These are phyloP conservation scores for Geotrichum restrictum DNA, from an alignment of 1,139 yeast species.

Conservation along the genomic window DNA sequence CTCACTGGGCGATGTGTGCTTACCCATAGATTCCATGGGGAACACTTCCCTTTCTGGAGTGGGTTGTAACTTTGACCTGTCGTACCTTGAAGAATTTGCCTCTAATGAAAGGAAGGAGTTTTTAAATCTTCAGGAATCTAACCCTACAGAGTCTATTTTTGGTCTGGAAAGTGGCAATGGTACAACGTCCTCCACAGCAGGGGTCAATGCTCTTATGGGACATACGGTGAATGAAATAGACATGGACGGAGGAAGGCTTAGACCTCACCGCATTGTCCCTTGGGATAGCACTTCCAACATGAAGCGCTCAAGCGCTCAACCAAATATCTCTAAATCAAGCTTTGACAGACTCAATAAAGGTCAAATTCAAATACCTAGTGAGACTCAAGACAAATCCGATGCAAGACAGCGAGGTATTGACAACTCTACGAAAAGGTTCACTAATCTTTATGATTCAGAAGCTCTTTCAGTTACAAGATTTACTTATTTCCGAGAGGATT, in stretches of 20 bases:
- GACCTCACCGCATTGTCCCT: slow-evolving; percentile 19
- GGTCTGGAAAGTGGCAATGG: slow-evolving; percentile 32
- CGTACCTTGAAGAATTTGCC: slow-evolving; percentile 70
- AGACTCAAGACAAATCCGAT: too few species aligned
- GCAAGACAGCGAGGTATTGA: too few species aligned
- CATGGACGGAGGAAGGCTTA: slow-evolving; percentile 11
- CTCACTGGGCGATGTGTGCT: slow-evolving; percentile 84
- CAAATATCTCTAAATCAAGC: too few species aligned
- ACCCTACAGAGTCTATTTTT: slow-evolving; percentile 30
- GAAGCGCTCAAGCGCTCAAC: too few species aligned
- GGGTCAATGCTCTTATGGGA: slow-evolving; percentile 22
- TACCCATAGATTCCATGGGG: slow-evolving; percentile 57
- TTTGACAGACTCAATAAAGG: too few species aligned
- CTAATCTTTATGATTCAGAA: slow-evolving; percentile 1
- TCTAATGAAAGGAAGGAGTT: slow-evolving; percentile 55
- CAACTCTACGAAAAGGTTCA: neutral
- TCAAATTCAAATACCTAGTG: too few species aligned
- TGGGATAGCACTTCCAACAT: slow-evolving; percentile 3
- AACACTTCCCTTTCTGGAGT: slow-evolving; percentile 41
- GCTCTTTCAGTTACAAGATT: slow-evolving; percentile 45
- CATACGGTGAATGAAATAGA: slow-evolving; percentile 27
- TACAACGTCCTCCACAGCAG: slow-evolving; percentile 30
- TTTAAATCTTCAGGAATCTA: slow-evolving; percentile 44
- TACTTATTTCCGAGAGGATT: slow-evolving; percentile 87
- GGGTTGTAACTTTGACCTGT: slow-evolving; percentile 65